Percentiles rank a stretch among this genome's conserved stretches.
Conservation (phyloP, 1,284 basidiomycete species). For the Vanrija sp. region DNA sequence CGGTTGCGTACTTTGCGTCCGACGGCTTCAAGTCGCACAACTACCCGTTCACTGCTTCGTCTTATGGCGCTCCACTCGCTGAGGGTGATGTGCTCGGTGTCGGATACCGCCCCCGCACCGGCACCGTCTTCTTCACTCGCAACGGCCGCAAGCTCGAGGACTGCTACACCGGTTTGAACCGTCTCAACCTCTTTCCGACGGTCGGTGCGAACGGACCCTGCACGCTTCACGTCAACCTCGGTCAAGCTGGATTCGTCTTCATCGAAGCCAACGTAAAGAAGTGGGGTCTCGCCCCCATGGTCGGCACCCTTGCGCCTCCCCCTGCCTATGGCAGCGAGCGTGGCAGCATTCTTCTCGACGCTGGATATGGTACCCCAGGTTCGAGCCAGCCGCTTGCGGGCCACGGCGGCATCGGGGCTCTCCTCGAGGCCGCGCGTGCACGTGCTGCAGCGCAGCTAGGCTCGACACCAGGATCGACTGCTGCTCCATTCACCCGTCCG, state of each 20-base stretch:
- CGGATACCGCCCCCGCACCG: constrained; percentile 86
- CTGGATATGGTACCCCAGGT: constrained; percentile 56
- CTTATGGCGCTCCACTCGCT: constrained; percentile 79
- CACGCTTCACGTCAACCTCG: constrained; percentile 90
- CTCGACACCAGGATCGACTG: background rate
- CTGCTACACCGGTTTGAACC: constrained; percentile 80
- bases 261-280: constrained; percentile 99
- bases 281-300: constrained; percentile 92
- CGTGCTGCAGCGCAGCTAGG: constrained; percentile 13
- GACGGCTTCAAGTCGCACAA: constrained; percentile 97
- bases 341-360: constrained; percentile 87
- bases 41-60: constrained; percentile 84
- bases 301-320: constrained; percentile 89
- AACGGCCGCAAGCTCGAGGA: constrained; percentile 94
- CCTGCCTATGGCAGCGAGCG: constrained; percentile 92
- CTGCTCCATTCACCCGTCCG: background rate
- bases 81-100: constrained; percentile 93
- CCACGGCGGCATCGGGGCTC: constrained; percentile 23
- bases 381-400: constrained; percentile 11
- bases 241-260: constrained; percentile 93
- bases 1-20: constrained; percentile 88
- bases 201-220: constrained; percentile 91
- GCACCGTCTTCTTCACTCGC: constrained; percentile 94
- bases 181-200: constrained; percentile 89
- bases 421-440: constrained; percentile 41